A percentile compares a stretch with the other conserved stretches of the same genome.
phyloP scores from a whole-genome alignment of 352 stramenopile genomes.

The Aphanomyces stellatus region DNA sequence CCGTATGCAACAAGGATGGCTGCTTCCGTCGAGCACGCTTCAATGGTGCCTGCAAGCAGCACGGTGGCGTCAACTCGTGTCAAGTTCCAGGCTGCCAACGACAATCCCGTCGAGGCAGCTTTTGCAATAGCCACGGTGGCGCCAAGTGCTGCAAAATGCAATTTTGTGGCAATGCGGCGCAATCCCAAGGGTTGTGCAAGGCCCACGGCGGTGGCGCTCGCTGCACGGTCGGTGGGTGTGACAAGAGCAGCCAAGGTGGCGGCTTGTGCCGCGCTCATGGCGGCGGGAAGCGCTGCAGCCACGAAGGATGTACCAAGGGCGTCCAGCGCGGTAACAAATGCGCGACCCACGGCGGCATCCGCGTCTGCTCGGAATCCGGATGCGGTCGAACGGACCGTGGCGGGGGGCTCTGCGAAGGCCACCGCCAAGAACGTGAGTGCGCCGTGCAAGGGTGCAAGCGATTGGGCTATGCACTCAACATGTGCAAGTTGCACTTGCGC shows the following conservation, averaged over 20 bases:
- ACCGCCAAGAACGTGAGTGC: slow-evolving; percentile 66
- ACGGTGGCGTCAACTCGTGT: slow-evolving; percentile 26
- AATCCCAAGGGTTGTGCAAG: slow-evolving; percentile 59
- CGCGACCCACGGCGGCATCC: slow-evolving; percentile 71
- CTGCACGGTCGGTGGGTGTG: slow-evolving; percentile 13
- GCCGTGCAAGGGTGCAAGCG: slow-evolving; percentile 83
- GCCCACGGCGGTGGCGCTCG: slow-evolving; percentile 46
- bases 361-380: slow-evolving; percentile 76
- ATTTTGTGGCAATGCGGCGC: slow-evolving; percentile 53
- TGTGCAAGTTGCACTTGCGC: too few species aligned
- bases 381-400: slow-evolving; percentile 74
- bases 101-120: slow-evolving; percentile 61
- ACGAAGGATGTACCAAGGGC: slow-evolving; percentile 58
- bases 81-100: slow-evolving; percentile 70
- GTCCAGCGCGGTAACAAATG: slow-evolving; percentile 79
- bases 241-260: slow-evolving; percentile 70
- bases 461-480: slow-evolving; percentile 75
- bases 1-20: not conserved
- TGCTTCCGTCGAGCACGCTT: not conserved
- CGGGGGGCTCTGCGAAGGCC: slow-evolving; percentile 74
- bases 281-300: slow-evolving; percentile 69
- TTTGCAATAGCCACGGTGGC: slow-evolving; percentile 69
- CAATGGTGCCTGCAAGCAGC: not conserved
- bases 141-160: slow-evolving; percentile 51
- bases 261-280: slow-evolving; percentile 65